A percentile compares a stretch with the other conserved stretches of the same genome.
Conservation (phyloP, 495 filamentous ascomycete genomes). For the Penicillium angulare region DNA sequence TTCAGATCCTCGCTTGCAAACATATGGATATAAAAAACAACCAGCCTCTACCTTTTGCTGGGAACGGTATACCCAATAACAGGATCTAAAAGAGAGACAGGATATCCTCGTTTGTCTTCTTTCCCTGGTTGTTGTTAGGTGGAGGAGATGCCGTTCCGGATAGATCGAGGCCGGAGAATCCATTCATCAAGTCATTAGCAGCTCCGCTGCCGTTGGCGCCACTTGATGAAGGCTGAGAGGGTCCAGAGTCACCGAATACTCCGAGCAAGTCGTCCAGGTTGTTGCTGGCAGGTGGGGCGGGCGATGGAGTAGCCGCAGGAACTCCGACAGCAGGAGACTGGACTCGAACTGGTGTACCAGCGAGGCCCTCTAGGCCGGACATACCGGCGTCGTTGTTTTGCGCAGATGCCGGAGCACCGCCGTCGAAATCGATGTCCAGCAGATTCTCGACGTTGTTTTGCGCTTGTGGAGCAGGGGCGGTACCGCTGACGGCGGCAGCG, state of each 20-base stretch:
- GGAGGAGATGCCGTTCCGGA: constrained; percentile 45
- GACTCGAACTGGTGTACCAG: constrained; percentile 77
- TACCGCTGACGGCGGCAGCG: constrained; percentile 62
- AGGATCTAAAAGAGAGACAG: constrained; percentile 74
- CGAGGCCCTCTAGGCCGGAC: constrained; percentile 70
- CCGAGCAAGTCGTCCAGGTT: constrained; percentile 91
- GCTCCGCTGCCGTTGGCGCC: constrained; percentile 28
- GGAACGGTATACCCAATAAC: constrained; percentile 11
- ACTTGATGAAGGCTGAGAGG: constrained; percentile 28
- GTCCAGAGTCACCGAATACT: constrained; percentile 58
- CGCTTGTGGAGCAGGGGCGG: constrained; percentile 43
- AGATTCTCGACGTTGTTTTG: constrained; percentile 91
- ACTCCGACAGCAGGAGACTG: constrained; percentile 55
- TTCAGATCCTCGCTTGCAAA: constrained; percentile 28
- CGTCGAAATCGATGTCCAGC: constrained; percentile 97
- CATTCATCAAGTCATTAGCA: constrained; percentile 70
- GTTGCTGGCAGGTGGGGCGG: constrained; percentile 48
- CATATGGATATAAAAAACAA: constrained; percentile 26
- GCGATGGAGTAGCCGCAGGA: constrained; percentile 50
- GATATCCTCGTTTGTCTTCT: constrained; percentile 83
- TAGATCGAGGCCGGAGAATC: constrained; percentile 78
- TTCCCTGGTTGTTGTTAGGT: constrained; percentile 29
- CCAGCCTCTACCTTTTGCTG: constrained; percentile 7
- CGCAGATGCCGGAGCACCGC: constrained; percentile 83
- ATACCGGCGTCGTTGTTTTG: constrained; percentile 65